Conservation (phyloP, 768 basidiomycete species). For the Russula dissimulans region DNA sequence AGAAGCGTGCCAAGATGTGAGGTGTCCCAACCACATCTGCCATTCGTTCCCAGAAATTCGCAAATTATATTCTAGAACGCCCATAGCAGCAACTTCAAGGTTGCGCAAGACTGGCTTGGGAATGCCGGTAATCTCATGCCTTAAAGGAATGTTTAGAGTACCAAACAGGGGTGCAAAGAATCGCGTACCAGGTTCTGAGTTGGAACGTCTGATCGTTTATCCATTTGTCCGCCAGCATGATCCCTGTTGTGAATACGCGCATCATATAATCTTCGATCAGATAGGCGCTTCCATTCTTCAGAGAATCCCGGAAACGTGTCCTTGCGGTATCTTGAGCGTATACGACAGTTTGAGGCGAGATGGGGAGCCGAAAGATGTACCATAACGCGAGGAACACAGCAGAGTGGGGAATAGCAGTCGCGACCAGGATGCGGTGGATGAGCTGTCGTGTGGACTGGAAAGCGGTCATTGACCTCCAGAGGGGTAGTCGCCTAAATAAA, state of each 20-base stretch:
- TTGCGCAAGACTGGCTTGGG: constrained; percentile 12
- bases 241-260: constrained; percentile 27
- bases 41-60: constrained; percentile 15
- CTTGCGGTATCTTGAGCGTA: constrained; percentile 14
- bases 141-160: neutral
- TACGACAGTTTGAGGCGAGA: constrained; percentile 14
- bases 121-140: constrained; percentile 17
- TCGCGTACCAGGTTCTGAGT: constrained; percentile 26
- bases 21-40: constrained; percentile 19
- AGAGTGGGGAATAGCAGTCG: constrained; percentile 15
- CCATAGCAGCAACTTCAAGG: constrained; percentile 15
- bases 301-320: constrained; percentile 26
- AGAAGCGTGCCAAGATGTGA: constrained; percentile 16
- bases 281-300: constrained; percentile 24
- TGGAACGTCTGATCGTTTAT: constrained; percentile 28
- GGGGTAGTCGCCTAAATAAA: constrained; percentile 8
- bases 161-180: neutral
- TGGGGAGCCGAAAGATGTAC: constrained; percentile 26
- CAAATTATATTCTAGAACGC: constrained; percentile 16
- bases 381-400: constrained; percentile 22
- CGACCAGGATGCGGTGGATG: constrained; percentile 13
- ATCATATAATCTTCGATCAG: constrained; percentile 30
- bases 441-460: constrained; percentile 17
- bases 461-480: constrained; percentile 15
- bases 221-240: constrained; percentile 30